These are phyloP conservation scores for Irpex sp. DNA, from an alignment of 1,284 basidiomycete genomes.

Conservation along the genomic window DNA sequence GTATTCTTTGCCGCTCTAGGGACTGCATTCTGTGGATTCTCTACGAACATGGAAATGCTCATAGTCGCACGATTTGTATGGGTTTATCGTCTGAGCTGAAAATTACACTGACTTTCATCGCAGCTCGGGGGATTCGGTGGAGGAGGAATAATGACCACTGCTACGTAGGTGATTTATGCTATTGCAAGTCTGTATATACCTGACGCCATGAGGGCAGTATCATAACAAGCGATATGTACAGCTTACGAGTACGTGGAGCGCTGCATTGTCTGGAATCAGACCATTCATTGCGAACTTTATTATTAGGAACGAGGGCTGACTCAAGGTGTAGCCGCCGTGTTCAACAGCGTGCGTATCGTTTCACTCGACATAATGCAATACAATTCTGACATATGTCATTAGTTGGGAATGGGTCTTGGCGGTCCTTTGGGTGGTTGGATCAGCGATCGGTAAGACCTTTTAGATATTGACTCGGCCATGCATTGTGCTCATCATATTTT, in stretches of 20 bases:
- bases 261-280: too few relatives aligned
- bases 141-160: constrained; percentile 70
- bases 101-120: not conserved
- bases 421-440: constrained; percentile 77
- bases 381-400: constrained; percentile 1
- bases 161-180: constrained; percentile 42
- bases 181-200: not conserved
- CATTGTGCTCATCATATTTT: not conserved
- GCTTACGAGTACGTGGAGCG: constrained; percentile 49
- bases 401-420: constrained; percentile 74
- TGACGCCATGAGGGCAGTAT: constrained; percentile 42
- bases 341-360: constrained; percentile 51
- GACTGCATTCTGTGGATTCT: constrained; percentile 71
- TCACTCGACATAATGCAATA: not conserved
- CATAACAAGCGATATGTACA: constrained; percentile 78
- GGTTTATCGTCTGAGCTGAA: not conserved
- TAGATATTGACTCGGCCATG: not conserved
- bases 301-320: constrained; percentile 64
- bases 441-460: constrained; percentile 50
- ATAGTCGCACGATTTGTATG: constrained; percentile 75
- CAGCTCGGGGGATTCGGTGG: constrained; percentile 77
- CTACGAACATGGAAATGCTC: constrained; percentile 71
- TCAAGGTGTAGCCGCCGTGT: constrained; percentile 69
- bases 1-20: constrained; percentile 70
- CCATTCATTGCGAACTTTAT: too few relatives aligned